These are phyloP conservation scores for Wickerhamiella hasegawae DNA, from an alignment of 805 yeast species.

Conservation along the genomic window DNA sequence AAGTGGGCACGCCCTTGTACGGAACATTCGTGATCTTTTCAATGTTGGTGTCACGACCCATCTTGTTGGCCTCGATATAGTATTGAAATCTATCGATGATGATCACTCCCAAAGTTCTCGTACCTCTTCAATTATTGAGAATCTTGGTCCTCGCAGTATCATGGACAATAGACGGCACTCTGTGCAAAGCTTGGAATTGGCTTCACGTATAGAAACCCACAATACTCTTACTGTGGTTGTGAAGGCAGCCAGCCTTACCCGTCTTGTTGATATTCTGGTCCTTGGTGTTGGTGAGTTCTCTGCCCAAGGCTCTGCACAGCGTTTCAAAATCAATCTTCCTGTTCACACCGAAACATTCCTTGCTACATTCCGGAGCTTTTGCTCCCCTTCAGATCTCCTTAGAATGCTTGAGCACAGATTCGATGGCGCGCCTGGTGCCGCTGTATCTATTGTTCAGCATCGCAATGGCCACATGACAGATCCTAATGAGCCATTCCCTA, in stretches of 20 bases:
- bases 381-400: constrained; percentile 38
- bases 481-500: constrained; percentile 14
- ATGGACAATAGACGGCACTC: constrained; percentile 5
- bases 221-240: constrained; percentile 30
- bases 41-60: constrained; percentile 44
- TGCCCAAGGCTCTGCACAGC: constrained; percentile 10
- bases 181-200: constrained; percentile 8
- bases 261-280: constrained; percentile 64
- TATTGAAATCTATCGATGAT: constrained; percentile 40
- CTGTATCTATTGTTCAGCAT: constrained; percentile 31
- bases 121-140: constrained; percentile 34
- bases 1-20: constrained; percentile 33
- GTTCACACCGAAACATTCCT: constrained; percentile 51
- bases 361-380: constrained; percentile 51
- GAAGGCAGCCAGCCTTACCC: constrained; percentile 58
- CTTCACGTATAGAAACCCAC: constrained; percentile 1
- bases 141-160: constrained; percentile 22
- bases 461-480: constrained; percentile 9
- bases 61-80: constrained; percentile 37
- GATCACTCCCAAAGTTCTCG: constrained; percentile 22
- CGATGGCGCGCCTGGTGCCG: constrained; percentile 45
- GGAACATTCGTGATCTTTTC: constrained; percentile 45
- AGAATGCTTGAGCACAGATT: constrained; percentile 40
- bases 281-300: constrained; percentile 49
- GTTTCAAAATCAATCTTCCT: constrained; percentile 46